phyloP scores from a whole-genome alignment of 306 rosid species.

The Castanea crenata region DNA sequence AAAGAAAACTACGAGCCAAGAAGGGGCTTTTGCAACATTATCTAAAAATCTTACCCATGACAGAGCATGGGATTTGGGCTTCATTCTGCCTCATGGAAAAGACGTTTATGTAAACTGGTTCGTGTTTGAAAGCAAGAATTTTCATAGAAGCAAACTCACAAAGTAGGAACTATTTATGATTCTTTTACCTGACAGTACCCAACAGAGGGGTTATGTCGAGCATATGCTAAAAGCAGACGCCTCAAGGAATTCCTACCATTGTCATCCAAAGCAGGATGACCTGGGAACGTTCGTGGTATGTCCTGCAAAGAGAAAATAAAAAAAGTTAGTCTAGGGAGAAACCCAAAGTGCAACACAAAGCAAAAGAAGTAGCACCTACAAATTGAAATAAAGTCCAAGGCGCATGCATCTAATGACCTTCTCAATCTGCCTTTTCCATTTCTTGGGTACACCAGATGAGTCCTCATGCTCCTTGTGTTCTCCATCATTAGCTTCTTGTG shows the following conservation, averaged over 20 bases:
- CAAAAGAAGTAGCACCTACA: constrained; percentile 84
- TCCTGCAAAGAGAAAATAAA: constrained; percentile 57
- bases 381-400: constrained; percentile 86
- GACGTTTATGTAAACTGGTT: constrained; percentile 4
- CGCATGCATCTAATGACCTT: constrained; percentile 97
- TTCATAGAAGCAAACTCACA: constrained; percentile 16
- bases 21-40: background rate
- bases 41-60: background rate
- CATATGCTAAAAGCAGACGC: constrained; percentile 88
- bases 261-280: constrained; percentile 94
- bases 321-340: constrained; percentile 46
- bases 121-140: constrained; percentile 2
- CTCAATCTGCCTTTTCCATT: constrained; percentile 99
- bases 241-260: constrained; percentile 83
- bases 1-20: background rate
- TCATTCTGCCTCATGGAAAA: constrained; percentile 4
- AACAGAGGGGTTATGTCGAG: constrained; percentile 89
- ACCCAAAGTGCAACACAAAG: constrained; percentile 49
- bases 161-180: constrained; percentile 6
- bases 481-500: constrained; percentile 43
- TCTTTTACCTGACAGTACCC: constrained; percentile 91
- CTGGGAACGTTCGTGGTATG: constrained; percentile 95
- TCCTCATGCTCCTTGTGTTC: constrained; percentile 48
- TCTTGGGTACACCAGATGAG: constrained; percentile 50
- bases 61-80: background rate